A percentile compares a stretch with the other conserved stretches of the same genome.
These are phyloP conservation scores for Senna siamea DNA, from an alignment of 306 rosid species.

Conservation along the genomic window DNA sequence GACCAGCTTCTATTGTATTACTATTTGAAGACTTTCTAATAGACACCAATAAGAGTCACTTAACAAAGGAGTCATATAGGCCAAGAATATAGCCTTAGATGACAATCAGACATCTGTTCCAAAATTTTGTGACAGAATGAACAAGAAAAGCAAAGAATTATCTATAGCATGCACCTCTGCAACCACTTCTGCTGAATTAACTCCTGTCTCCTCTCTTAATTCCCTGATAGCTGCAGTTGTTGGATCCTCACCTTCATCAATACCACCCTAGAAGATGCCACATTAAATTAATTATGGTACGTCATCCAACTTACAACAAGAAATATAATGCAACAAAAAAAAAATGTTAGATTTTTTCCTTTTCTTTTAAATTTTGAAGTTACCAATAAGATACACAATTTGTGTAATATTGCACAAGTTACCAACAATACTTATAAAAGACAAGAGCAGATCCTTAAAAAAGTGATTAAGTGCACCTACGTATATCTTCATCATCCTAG, in stretches of 20 bases:
- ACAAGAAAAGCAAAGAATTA: slow-evolving; percentile 23
- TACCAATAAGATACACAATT: too few species aligned
- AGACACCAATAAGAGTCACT: not conserved
- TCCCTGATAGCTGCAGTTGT: slow-evolving; percentile 79
- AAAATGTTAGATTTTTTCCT: not conserved
- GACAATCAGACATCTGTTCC: not conserved
- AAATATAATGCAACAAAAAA: slow-evolving; percentile 3
- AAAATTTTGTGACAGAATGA: not conserved
- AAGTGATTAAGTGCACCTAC: not conserved
- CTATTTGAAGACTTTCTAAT: not conserved
- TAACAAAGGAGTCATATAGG: not conserved
- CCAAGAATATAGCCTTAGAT: not conserved
- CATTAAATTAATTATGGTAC: slow-evolving; percentile 5
- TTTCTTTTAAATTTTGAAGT: not conserved
- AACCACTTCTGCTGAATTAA: slow-evolving; percentile 78
- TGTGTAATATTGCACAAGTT: too few species aligned
- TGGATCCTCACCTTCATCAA: slow-evolving; percentile 90
- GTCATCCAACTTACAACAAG: slow-evolving; percentile 22
- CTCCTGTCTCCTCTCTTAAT: slow-evolving; percentile 88
- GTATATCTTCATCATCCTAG: not conserved
- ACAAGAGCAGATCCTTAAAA: not conserved
- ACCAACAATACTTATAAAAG: too few species aligned
- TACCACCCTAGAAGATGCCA: slow-evolving; percentile 66
- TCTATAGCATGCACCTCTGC: slow-evolving; percentile 59
- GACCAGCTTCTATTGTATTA: not conserved